Percentiles rank a stretch among this genome's conserved stretches.
These are phyloP conservation scores for Phytopythium kandeliae DNA, from an alignment of 352 stramenopile genomes.

Conservation along the genomic window DNA sequence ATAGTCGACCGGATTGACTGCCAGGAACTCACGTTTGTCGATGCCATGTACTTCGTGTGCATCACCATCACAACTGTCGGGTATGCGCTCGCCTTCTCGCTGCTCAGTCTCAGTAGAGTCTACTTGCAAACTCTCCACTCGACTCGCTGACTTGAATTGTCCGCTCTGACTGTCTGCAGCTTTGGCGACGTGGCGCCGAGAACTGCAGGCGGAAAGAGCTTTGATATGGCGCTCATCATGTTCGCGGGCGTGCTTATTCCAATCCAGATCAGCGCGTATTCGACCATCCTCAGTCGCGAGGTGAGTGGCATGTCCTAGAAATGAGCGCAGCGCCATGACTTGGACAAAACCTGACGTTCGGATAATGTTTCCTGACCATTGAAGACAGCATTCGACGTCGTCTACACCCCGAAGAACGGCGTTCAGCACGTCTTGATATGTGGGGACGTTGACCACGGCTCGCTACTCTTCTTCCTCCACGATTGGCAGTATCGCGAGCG, in stretches of 20 bases:
- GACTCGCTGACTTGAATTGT: slow-evolving; percentile 3
- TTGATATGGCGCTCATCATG: slow-evolving; percentile 68
- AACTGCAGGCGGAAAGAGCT: slow-evolving; percentile 49
- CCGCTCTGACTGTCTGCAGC: slow-evolving; percentile 18
- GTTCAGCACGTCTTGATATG: slow-evolving; percentile 75
- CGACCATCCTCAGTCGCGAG: slow-evolving; percentile 66
- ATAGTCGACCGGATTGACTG: slow-evolving; percentile 26
- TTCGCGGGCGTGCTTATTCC: slow-evolving; percentile 66
- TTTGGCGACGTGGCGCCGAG: slow-evolving; percentile 74
- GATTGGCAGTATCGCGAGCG: slow-evolving; percentile 70
- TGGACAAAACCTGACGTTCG: background rate
- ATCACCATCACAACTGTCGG: slow-evolving; percentile 82
- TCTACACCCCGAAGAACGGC: slow-evolving; percentile 52
- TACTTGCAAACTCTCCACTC: background rate
- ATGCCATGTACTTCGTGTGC: slow-evolving; percentile 79
- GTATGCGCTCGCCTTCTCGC: slow-evolving; percentile 15
- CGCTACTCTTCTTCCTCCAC: slow-evolving; percentile 74
- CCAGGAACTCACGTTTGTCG: slow-evolving; percentile 68
- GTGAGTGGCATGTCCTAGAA: slow-evolving; percentile 10
- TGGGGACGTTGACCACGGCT: slow-evolving; percentile 65
- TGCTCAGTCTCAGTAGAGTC: too few relatives aligned
- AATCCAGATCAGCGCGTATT: slow-evolving; percentile 60
- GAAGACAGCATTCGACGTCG: slow-evolving; percentile 77
- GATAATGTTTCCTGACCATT: background rate
- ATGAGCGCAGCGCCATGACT: background rate